These are phyloP conservation scores for Halteria grandinella DNA, from an alignment of 73 alveolate genomes.

Conservation along the genomic window DNA sequence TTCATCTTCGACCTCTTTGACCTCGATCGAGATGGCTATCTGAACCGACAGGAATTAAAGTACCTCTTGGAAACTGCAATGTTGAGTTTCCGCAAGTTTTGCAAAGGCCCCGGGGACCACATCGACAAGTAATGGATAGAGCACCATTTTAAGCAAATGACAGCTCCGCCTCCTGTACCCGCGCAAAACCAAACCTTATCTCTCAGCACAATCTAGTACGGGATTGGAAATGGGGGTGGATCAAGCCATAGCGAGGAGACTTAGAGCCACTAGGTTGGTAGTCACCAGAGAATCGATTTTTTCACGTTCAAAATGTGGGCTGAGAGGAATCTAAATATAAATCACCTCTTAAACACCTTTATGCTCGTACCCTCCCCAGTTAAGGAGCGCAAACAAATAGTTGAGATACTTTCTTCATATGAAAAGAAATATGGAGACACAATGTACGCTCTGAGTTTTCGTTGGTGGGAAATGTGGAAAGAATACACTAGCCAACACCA, in stretches of 20 bases:
- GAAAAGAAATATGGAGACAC: conserved; percentile 55
- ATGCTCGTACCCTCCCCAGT: conserved; percentile 78
- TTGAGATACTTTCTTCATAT: conserved; percentile 31
- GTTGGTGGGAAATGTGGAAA: conserved; percentile 73
- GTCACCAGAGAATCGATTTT: conserved; percentile 31
- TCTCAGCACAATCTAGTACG: too few relatives aligned
- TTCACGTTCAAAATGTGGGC: conserved; percentile 60
- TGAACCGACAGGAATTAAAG: conserved; percentile 46
- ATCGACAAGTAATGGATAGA: conserved; percentile 55
- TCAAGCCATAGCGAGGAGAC: too few relatives aligned
- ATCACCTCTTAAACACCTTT: conserved; percentile 60
- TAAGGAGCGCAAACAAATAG: conserved; percentile 66
- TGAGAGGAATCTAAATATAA: conserved; percentile 52
- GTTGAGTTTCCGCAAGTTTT: conserved; percentile 55
- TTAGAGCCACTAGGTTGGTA: too few relatives aligned
- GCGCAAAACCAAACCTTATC: too few relatives aligned
- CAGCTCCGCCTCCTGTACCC: too few relatives aligned
- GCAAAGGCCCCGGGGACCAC: conserved; percentile 54
- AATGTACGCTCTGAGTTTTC: conserved; percentile 39
- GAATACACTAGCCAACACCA: conserved; percentile 23
- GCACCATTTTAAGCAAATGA: conserved; percentile 26
- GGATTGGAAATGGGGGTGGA: conserved; percentile 1
- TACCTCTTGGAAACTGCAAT: conserved; percentile 57
- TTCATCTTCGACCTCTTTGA: conserved; percentile 62
- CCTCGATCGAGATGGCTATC: conserved; percentile 47